These are phyloP conservation scores for Yarrowia deformans DNA, from an alignment of 805 yeast genomes.

Conservation along the genomic window DNA sequence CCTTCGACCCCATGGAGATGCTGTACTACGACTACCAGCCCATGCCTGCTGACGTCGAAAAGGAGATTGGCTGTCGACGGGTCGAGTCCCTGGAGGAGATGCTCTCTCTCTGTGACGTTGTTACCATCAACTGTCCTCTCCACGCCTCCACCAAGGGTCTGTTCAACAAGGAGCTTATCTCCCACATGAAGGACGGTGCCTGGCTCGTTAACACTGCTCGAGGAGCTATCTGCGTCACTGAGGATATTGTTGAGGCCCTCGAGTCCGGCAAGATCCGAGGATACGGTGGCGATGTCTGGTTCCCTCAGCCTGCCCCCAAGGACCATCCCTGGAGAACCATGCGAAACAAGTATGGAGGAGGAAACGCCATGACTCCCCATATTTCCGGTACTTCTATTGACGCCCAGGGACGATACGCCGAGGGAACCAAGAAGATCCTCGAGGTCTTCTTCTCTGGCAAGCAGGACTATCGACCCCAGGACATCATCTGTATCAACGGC, in stretches of 20 bases:
- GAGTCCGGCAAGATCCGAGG: slow-evolving; percentile 73
- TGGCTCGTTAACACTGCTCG: slow-evolving; percentile 81
- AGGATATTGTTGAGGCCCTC: slow-evolving; percentile 79
- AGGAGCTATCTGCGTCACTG: slow-evolving; percentile 77
- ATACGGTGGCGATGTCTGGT: slow-evolving; percentile 77
- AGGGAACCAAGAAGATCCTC: neutral
- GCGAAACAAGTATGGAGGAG: slow-evolving; percentile 70
- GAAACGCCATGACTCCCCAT: slow-evolving; percentile 87
- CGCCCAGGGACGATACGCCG: neutral
- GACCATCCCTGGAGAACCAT: slow-evolving; percentile 79
- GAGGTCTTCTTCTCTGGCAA: neutral
- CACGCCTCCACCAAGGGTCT: slow-evolving; percentile 1
- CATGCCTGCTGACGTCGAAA: neutral
- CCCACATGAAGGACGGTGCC: slow-evolving; percentile 76
- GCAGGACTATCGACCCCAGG: slow-evolving; percentile 1
- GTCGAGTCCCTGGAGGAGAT: slow-evolving; percentile 1
- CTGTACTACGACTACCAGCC: slow-evolving; percentile 4
- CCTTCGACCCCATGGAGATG: slow-evolving; percentile 1
- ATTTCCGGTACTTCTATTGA: slow-evolving; percentile 69
- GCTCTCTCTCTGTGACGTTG: slow-evolving; percentile 1
- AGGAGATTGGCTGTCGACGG: slow-evolving; percentile 12
- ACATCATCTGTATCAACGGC: neutral
- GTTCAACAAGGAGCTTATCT: slow-evolving; percentile 47
- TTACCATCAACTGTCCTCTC: neutral
- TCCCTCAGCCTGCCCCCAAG: slow-evolving; percentile 42